Base-by-base conservation (phyloP, 179 eudicot species). In the Spinacia oleracea region DNA sequence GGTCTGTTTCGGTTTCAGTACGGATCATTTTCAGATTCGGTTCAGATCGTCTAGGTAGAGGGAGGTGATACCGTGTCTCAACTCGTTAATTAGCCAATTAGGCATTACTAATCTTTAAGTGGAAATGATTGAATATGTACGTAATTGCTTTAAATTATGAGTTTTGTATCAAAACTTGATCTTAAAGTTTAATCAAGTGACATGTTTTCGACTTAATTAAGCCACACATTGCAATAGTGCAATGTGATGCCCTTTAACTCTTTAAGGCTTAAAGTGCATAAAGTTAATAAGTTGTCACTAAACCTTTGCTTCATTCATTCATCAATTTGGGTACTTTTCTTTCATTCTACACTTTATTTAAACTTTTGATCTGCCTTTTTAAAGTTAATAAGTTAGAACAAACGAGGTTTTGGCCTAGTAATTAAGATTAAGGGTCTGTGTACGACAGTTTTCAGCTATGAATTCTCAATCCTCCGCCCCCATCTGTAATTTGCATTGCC, bases 271-370 rank as follows among this genome's bases (percentile, higher is more conserved):
- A 34, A 31, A 20, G 62, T 48, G 42, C 23, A 48, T 46, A 71
- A 46, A 71, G 38, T 46, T 18, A 16, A 31, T 20, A 51, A 31
- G 23, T 32, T 51, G 16, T 51, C 21, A 48, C 31, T 71, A 48
- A 43, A 50, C 40, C 60, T 71, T 71, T 51, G 43, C 75, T 72
- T 72, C 63, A 50, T 40, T 56, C 67, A 67, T 51, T 72, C 75
- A 50, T 40, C 43, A 68, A 67, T 65, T 73, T 78, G 62, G 27
- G 81, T 29, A 76, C 48, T 72, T 82, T 71, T 66, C 67, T 82
- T 66, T 67, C 72, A 58, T 14, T 76, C 35, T n/a, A 56, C 58
- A 72, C 75, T 51, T 72, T 60, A 29, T 42, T 60, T 59, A 27
- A 62, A 58, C 76, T 74, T 78, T 78, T 43, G 27, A 72, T 56